Evolutionary conservation across 1,139 yeast genomes (phyloP).

Genomic region (Lodderomyces oxycetoniae): DNA sequence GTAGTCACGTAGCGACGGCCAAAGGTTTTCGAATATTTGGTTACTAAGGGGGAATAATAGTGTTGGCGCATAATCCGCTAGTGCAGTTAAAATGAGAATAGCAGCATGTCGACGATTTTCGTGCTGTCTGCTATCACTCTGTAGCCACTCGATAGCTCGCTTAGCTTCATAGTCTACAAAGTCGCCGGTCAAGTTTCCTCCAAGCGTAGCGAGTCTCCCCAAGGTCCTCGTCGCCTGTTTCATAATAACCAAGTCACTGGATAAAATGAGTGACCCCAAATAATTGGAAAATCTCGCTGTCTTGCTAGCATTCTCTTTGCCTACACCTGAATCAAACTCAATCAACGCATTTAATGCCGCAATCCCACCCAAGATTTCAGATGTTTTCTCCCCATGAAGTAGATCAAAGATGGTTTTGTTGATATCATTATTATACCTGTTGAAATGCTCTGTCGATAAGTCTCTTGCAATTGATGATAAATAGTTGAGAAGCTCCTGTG

Average conservation of each 20-base stretch:
- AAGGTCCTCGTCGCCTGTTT: slow-evolving; percentile 78
- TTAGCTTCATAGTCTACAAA: slow-evolving; percentile 91
- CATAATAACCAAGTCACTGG: slow-evolving; percentile 81
- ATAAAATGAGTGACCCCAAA: slow-evolving; percentile 72
- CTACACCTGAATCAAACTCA: slow-evolving; percentile 61
- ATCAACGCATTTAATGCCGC: slow-evolving; percentile 86
- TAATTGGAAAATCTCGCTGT: slow-evolving; percentile 89
- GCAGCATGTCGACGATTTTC: slow-evolving; percentile 90
- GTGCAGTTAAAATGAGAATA: slow-evolving; percentile 72
- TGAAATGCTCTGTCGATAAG: slow-evolving; percentile 69
- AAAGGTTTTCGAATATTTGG: slow-evolving; percentile 73
- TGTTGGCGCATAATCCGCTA: slow-evolving; percentile 87
- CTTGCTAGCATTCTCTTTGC: slow-evolving; percentile 79
- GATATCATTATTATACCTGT: slow-evolving; percentile 77
- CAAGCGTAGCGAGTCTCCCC: slow-evolving; percentile 85
- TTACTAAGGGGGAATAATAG: slow-evolving; percentile 73
- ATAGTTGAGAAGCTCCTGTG: slow-evolving; percentile 62
- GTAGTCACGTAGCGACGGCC: slow-evolving; percentile 83
- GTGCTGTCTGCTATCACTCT: slow-evolving; percentile 57
- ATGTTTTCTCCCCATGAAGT: slow-evolving; percentile 66
- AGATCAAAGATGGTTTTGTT: slow-evolving; percentile 85
- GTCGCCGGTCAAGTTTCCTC: slow-evolving; percentile 84
- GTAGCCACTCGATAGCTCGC: slow-evolving; percentile 87
- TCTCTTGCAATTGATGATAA: slow-evolving; percentile 72
- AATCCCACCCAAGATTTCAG: slow-evolving; percentile 82